Evolutionary conservation across 2,329 filamentous ascomycete species (phyloP).

Genomic region (Dactylellina drechsleri): DNA sequence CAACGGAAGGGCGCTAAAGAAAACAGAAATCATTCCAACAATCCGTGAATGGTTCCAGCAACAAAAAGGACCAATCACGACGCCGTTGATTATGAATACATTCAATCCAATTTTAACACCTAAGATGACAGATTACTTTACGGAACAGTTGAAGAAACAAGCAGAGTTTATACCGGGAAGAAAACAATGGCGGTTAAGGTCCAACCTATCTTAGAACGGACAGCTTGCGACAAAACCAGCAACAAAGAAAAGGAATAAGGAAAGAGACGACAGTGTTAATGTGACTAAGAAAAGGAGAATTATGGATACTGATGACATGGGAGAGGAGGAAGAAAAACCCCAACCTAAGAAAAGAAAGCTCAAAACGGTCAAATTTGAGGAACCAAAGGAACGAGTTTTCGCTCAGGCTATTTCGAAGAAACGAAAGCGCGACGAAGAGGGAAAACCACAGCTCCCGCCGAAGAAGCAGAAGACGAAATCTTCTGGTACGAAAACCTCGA

Average conservation of each 20-base stretch:
- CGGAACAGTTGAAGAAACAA: constrained; percentile 78
- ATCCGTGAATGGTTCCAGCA: constrained; percentile 57
- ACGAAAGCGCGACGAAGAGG: too few species aligned
- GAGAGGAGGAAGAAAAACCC: not conserved
- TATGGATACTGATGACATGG: too few species aligned
- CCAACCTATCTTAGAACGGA: constrained; percentile 55
- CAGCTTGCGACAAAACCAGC: constrained; percentile 62
- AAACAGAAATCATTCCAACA: constrained; percentile 59
- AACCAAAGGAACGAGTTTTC: too few species aligned
- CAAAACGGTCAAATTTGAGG: too few species aligned
- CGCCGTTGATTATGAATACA: constrained; percentile 68
- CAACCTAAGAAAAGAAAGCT: not conserved
- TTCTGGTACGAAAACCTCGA: too few species aligned
- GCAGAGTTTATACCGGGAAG: constrained; percentile 68
- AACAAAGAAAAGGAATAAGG: not conserved
- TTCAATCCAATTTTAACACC: constrained; percentile 80
- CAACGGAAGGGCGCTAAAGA: constrained; percentile 71
- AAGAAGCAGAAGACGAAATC: too few species aligned
- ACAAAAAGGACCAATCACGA: constrained; percentile 58
- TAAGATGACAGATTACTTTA: constrained; percentile 80
- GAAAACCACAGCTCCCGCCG: too few species aligned
- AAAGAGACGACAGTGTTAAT: not conserved
- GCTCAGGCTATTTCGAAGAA: too few species aligned
- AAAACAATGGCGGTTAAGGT: constrained; percentile 66
- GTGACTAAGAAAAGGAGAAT: not conserved